These are phyloP conservation scores for Phycomyces nitens DNA, from an alignment of 192 early-diverging fungal genomes.

Conservation along the genomic window DNA sequence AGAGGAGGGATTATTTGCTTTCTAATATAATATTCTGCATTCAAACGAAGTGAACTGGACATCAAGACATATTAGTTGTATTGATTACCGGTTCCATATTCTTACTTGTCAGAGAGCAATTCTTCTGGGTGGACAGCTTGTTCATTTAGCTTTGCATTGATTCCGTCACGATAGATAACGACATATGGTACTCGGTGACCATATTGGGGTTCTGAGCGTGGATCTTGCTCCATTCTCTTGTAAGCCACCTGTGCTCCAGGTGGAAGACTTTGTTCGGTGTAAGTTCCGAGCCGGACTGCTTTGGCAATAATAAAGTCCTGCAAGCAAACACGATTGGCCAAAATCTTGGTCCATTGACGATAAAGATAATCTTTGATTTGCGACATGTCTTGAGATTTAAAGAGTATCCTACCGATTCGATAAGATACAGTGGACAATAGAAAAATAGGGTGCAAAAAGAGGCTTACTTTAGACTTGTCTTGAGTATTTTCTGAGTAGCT, in stretches of 20 bases:
- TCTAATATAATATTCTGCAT: slow-evolving; percentile 81
- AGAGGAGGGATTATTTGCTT: slow-evolving; percentile 84
- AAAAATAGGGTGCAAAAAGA: slow-evolving; percentile 8
- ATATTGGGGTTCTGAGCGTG: slow-evolving; percentile 76
- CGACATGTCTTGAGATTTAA: slow-evolving; percentile 77
- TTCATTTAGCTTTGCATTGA: slow-evolving; percentile 64
- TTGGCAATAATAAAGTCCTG: slow-evolving; percentile 89
- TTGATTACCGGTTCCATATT: not conserved
- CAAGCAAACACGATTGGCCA: slow-evolving; percentile 59
- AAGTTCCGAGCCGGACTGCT: slow-evolving; percentile 77
- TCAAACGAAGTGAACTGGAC: slow-evolving; percentile 48
- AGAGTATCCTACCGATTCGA: slow-evolving; percentile 57
- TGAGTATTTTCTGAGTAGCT: slow-evolving; percentile 74
- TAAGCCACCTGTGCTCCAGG: slow-evolving; percentile 40
- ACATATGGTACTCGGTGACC: slow-evolving; percentile 90
- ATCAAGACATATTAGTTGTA: not conserved
- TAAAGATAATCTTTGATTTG: slow-evolving; percentile 71
- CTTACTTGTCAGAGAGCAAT: slow-evolving; percentile 55
- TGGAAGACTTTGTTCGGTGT: slow-evolving; percentile 46
- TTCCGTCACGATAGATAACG: slow-evolving; percentile 64
- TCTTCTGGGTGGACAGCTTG: slow-evolving; percentile 67
- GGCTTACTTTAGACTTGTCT: slow-evolving; percentile 67
- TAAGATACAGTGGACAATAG: not conserved
- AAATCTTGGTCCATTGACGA: slow-evolving; percentile 68
- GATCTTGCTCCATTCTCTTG: slow-evolving; percentile 63